These are phyloP conservation scores for Echinosophora koreensis DNA, from an alignment of 306 rosid species.

Conservation along the genomic window DNA sequence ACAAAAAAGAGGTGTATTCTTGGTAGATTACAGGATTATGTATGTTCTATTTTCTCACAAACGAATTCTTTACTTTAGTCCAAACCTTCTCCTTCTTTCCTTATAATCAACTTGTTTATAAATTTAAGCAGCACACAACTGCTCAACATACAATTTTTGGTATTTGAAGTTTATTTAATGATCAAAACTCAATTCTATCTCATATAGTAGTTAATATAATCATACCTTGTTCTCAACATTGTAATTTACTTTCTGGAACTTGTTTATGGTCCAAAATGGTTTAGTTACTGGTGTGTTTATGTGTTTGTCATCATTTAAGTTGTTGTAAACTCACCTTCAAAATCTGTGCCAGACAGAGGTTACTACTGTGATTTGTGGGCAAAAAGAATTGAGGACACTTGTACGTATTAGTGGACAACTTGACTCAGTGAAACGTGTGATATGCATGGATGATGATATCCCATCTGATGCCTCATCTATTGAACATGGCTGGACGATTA, in stretches of 20 bases:
- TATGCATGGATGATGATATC: conserved; percentile 81
- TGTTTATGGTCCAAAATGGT: neutral
- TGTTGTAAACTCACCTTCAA: conserved; percentile 31
- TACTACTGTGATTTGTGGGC: conserved; percentile 85
- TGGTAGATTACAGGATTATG: neutral
- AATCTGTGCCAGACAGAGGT: conserved; percentile 77
- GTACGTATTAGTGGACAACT: conserved; percentile 74
- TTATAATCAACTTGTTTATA: neutral
- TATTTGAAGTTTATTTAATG: neutral
- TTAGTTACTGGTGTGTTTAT: conserved; percentile 5
- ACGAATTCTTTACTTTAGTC: neutral
- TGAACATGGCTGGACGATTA: conserved; percentile 66
- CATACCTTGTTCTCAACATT: conserved; percentile 14
- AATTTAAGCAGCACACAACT: neutral
- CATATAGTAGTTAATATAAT: conserved; percentile 5
- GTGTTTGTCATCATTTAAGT: neutral
- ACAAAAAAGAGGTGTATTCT: too few relatives aligned
- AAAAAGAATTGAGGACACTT: conserved; percentile 79
- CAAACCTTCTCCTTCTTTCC: neutral
- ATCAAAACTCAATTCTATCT: neutral
- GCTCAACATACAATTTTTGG: neutral
- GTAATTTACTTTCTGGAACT: conserved; percentile 8
- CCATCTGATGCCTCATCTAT: conserved; percentile 58
- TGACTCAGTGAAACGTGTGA: conserved; percentile 72
- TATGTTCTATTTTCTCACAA: neutral